These are phyloP conservation scores for Macrophomina phaseolina DNA, from an alignment of 2,329 filamentous ascomycete genomes.

Conservation along the genomic window DNA sequence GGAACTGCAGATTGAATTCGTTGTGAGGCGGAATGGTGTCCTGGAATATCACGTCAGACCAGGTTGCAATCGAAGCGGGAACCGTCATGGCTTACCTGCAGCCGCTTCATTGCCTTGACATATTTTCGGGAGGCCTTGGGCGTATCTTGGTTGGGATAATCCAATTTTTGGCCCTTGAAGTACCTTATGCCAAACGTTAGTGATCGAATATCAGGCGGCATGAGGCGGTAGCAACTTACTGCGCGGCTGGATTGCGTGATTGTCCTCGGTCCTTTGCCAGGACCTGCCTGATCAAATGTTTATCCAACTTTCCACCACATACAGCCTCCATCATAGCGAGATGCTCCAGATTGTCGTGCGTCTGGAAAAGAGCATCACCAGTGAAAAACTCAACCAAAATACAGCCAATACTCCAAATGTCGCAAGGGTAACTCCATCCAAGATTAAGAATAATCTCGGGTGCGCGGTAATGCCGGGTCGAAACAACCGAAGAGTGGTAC, in stretches of 20 bases:
- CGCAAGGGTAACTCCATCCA: conserved; percentile 71
- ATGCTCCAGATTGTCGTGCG: conserved; percentile 71
- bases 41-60: conserved; percentile 46
- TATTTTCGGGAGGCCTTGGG: conserved; percentile 69
- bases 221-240: conserved; percentile 51
- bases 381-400: conserved; percentile 73
- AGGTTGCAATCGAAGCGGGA: not conserved
- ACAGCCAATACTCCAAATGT: conserved; percentile 73
- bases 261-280: conserved; percentile 54
- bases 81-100: conserved; percentile 54
- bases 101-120: conserved; percentile 70
- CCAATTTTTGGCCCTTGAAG: conserved; percentile 62
- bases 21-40: conserved; percentile 67
- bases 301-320: conserved; percentile 62
- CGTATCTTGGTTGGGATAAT: conserved; percentile 68
- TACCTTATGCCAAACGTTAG: conserved; percentile 54
- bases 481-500: conserved; percentile 71
- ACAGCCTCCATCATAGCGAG: conserved; percentile 73
- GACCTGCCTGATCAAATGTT: conserved; percentile 60
- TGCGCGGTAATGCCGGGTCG: conserved; percentile 69
- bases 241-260: conserved; percentile 60
- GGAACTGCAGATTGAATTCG: conserved; percentile 66
- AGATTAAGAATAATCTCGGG: conserved; percentile 72
- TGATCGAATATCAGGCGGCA: conserved; percentile 28
- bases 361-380: conserved; percentile 71